phyloP scores from a whole-genome alignment of 768 basidiomycete species.

The Cystobasidium ongulense region DNA sequence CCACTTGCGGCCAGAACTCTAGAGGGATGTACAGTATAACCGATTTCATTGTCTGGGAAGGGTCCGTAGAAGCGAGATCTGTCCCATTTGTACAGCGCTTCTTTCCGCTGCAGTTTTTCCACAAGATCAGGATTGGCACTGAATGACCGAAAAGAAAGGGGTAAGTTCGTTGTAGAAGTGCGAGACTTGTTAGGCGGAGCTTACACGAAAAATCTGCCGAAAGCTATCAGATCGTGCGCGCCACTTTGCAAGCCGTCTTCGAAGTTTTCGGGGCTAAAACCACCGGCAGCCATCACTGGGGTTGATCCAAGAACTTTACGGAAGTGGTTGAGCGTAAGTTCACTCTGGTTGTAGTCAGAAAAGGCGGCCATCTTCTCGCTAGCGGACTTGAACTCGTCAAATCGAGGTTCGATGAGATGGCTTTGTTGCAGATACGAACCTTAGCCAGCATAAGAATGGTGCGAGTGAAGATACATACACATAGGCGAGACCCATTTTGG shows the following conservation, averaged over 20 bases:
- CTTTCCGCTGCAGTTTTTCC: conserved; percentile 7
- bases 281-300: conserved; percentile 41
- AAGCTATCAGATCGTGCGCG: conserved; percentile 40
- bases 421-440: conserved; percentile 11
- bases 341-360: neutral
- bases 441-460: neutral
- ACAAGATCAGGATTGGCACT: conserved; percentile 38
- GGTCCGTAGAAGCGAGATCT: conserved; percentile 42
- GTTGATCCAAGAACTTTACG: conserved; percentile 36
- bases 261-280: conserved; percentile 37
- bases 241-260: conserved; percentile 35
- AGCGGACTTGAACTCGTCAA: conserved; percentile 41
- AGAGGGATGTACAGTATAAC: conserved; percentile 41
- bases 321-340: conserved; percentile 37
- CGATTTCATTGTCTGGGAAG: conserved; percentile 42
- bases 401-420: conserved; percentile 42
- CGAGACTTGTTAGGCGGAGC: neutral
- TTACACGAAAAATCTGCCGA: conserved; percentile 28
- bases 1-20: conserved; percentile 10
- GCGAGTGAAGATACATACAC: conserved; percentile 33
- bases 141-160: conserved; percentile 8
- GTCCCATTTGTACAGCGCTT: conserved; percentile 23
- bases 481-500: conserved; percentile 39
- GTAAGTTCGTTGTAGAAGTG: neutral
- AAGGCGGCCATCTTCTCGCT: conserved; percentile 39